These are phyloP conservation scores for Rauvolfia tetraphylla DNA, from an alignment of 257 asterid genomes.

Conservation along the genomic window DNA sequence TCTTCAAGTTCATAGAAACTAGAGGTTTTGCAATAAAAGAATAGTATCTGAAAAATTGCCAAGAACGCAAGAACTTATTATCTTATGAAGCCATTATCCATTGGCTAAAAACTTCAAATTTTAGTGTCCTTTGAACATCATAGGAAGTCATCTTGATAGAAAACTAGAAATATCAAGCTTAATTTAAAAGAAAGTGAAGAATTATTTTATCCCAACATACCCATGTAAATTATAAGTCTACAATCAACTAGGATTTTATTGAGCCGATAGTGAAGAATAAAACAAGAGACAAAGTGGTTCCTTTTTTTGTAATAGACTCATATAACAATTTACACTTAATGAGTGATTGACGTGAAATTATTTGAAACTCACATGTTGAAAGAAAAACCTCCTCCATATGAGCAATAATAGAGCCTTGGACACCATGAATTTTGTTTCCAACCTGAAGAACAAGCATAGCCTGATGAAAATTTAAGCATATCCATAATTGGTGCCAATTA, in stretches of 20 bases:
- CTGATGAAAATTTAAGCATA: background rate
- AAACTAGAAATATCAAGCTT: background rate
- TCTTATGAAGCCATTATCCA: background rate
- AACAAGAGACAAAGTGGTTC: too few relatives aligned
- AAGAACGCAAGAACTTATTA: too few relatives aligned
- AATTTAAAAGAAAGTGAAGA: too few relatives aligned
- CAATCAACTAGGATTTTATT: too few relatives aligned
- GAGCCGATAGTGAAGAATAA: too few relatives aligned
- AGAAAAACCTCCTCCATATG: background rate
- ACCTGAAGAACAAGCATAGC: background rate
- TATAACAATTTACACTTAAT: too few relatives aligned
- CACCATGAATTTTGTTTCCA: background rate
- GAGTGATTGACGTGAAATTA: too few relatives aligned
- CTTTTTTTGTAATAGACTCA: too few relatives aligned
- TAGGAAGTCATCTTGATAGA: background rate
- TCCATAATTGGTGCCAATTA: background rate
- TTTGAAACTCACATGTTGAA: too few relatives aligned
- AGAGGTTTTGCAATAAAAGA: background rate
- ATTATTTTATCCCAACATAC: too few relatives aligned
- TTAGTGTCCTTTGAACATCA: background rate
- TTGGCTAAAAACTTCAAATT: background rate
- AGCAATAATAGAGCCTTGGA: background rate
- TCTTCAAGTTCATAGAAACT: too few relatives aligned
- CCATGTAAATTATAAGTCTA: too few relatives aligned
- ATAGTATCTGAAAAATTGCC: background rate